Percentiles rank a stretch among this genome's conserved stretches.
Conservation (phyloP, 495 filamentous ascomycete genomes). For the Penicillium bovifimosum region DNA sequence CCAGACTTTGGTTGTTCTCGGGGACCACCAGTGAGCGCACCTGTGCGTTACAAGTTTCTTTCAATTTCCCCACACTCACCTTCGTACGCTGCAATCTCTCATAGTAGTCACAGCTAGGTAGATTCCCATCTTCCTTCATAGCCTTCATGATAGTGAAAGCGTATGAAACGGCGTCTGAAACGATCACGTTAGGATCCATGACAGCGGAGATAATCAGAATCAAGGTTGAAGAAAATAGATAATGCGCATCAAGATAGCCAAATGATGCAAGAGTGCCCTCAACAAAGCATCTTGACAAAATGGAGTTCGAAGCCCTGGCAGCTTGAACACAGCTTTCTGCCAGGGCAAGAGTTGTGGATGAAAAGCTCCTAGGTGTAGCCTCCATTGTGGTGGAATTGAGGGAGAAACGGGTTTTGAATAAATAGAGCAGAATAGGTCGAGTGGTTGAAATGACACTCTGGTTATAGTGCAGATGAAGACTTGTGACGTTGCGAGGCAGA, state of each 20-base stretch:
- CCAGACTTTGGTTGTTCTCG: too few relatives aligned
- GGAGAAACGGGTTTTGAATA: too few relatives aligned
- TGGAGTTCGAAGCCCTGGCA: slow-evolving; percentile 17
- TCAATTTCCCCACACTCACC: slow-evolving; percentile 11
- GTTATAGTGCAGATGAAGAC: too few relatives aligned
- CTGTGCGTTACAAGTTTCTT: slow-evolving; percentile 1
- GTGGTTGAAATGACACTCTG: too few relatives aligned
- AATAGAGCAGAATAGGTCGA: too few relatives aligned
- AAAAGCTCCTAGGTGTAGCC: slow-evolving; percentile 2
- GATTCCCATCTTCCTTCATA: slow-evolving; percentile 23
- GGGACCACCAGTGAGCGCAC: too few relatives aligned
- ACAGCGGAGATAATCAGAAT: slow-evolving; percentile 25
- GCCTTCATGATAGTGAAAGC: slow-evolving; percentile 19
- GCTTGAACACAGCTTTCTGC: slow-evolving; percentile 28
- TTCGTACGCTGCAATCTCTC: slow-evolving; percentile 13
- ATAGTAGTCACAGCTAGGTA: slow-evolving; percentile 21
- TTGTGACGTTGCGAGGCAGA: too few relatives aligned
- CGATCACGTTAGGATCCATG: slow-evolving; percentile 16
- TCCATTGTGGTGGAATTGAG: too few relatives aligned
- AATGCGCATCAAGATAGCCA: slow-evolving; percentile 27
- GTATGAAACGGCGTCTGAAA: slow-evolving; percentile 20
- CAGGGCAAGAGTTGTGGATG: slow-evolving; percentile 17
- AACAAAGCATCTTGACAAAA: slow-evolving; percentile 19
- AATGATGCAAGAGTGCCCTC: slow-evolving; percentile 23
- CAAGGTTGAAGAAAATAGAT: slow-evolving; percentile 26